Evolutionary conservation across 257 asterid species (phyloP).

Genomic region (Penstemon eatonii): DNA sequence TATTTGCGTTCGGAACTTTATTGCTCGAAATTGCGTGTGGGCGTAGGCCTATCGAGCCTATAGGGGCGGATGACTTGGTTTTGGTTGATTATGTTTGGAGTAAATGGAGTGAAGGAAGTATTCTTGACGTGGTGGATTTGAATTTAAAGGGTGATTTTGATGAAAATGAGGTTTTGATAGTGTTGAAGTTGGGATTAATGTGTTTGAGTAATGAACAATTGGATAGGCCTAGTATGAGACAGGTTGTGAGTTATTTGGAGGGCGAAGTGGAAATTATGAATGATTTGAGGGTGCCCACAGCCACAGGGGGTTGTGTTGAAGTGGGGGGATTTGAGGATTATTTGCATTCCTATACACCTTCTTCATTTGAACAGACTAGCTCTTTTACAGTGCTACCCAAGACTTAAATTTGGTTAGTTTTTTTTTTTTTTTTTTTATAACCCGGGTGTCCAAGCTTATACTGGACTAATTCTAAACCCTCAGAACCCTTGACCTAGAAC

Average conservation of each 20-base stretch:
- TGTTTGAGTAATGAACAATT: constrained; percentile 41
- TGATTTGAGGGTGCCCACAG: constrained; percentile 36
- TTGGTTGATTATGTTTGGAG: constrained; percentile 54
- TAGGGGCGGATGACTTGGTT: constrained; percentile 38
- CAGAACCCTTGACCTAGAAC: too few species aligned
- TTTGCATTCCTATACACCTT: constrained; percentile 49
- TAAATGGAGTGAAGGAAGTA: constrained; percentile 45
- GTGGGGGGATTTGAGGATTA: constrained; percentile 51
- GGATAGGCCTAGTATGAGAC: constrained; percentile 58
- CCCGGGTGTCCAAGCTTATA: too few species aligned
- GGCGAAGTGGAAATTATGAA: constrained; percentile 42
- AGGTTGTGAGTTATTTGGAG: constrained; percentile 47
- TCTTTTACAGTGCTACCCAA: constrained; percentile 17
- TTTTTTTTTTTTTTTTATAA: too few species aligned
- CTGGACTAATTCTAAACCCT: too few species aligned
- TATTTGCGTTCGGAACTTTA: constrained; percentile 57
- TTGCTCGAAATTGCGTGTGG: constrained; percentile 60
- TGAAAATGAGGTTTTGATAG: constrained; percentile 40
- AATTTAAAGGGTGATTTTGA: constrained; percentile 38
- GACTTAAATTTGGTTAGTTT: too few species aligned
- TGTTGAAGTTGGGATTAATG: constrained; percentile 53
- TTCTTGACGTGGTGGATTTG: constrained; percentile 49
- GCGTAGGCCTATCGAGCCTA: constrained; percentile 54
- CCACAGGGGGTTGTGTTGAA: constrained; percentile 27
- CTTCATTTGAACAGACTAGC: constrained; percentile 39